Evolutionary conservation across 805 yeast genomes (phyloP).

Genomic region (Jamesozyma hellenica): DNA sequence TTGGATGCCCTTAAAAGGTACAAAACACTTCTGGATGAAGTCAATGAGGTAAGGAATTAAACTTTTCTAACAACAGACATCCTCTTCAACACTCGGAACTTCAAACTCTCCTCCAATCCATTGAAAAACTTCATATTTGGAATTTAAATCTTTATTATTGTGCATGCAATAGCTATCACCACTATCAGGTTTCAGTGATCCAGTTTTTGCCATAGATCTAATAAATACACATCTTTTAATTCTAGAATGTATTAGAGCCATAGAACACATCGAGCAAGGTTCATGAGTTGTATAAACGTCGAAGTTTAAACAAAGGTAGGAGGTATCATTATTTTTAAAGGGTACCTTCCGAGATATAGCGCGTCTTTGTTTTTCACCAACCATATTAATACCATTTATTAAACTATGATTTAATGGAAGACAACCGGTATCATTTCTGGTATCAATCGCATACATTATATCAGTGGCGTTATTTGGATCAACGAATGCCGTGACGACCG

Average conservation of each 20-base stretch:
- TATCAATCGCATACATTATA: slow-evolving; percentile 31
- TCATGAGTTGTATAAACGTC: slow-evolving; percentile 87
- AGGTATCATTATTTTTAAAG: slow-evolving; percentile 7
- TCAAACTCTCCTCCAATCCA: slow-evolving; percentile 41
- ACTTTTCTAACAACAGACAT: slow-evolving; percentile 18
- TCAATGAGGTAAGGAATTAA: neutral
- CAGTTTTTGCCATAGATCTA: slow-evolving; percentile 38
- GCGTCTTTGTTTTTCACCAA: slow-evolving; percentile 37
- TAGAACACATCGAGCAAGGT: slow-evolving; percentile 93
- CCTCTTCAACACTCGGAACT: slow-evolving; percentile 16
- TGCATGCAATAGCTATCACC: slow-evolving; percentile 70
- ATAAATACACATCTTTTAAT: slow-evolving; percentile 59
- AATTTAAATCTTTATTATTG: slow-evolving; percentile 63
- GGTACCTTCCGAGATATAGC: slow-evolving; percentile 28
- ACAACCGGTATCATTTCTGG: slow-evolving; percentile 22
- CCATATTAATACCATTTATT: slow-evolving; percentile 56
- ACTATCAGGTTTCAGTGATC: slow-evolving; percentile 45
- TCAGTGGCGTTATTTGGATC: slow-evolving; percentile 40
- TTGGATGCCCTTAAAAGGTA: neutral
- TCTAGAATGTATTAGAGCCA: slow-evolving; percentile 92
- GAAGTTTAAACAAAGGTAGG: slow-evolving; percentile 64
- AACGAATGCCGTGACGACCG: slow-evolving; percentile 55
- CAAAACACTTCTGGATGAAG: slow-evolving; percentile 1
- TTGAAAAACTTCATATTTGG: slow-evolving; percentile 77
- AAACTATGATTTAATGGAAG: slow-evolving; percentile 65